phyloP scores from a whole-genome alignment of 192 early-diverging fungal species.

The Phlyctochytrium planicorne region DNA sequence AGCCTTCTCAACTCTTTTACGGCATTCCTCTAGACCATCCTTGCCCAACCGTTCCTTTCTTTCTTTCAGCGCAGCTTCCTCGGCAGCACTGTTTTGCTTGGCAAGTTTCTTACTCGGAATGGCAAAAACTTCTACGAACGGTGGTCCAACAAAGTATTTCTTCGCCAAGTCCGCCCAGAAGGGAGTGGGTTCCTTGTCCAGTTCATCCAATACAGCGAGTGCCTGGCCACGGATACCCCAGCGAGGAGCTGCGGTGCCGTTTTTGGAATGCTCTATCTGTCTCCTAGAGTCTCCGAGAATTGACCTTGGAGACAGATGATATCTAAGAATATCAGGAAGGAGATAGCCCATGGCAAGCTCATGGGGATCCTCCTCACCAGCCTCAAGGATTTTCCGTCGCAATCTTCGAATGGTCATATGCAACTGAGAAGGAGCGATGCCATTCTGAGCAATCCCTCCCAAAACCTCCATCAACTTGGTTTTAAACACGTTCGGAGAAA shows the following conservation, averaged over 20 bases:
- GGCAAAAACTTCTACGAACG: slow-evolving; percentile 58
- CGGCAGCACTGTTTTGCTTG: slow-evolving; percentile 41
- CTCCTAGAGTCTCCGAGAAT: too few species aligned
- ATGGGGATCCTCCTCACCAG: slow-evolving; percentile 65
- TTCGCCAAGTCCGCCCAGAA: slow-evolving; percentile 57
- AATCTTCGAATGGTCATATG: slow-evolving; percentile 29
- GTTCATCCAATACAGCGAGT: too few species aligned
- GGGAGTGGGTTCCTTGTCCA: too few species aligned
- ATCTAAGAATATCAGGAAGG: slow-evolving; percentile 48
- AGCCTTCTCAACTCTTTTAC: slow-evolving; percentile 31
- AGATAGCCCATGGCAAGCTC: slow-evolving; percentile 58
- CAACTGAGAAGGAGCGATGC: slow-evolving; percentile 19
- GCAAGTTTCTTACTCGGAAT: slow-evolving; percentile 54
- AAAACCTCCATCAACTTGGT: slow-evolving; percentile 29
- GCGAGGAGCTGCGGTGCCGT: too few species aligned
- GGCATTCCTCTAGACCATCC: slow-evolving; percentile 47
- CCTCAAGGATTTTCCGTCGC: slow-evolving; percentile 52
- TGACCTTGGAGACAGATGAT: too few species aligned
- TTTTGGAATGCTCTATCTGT: too few species aligned
- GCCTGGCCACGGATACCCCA: too few species aligned
- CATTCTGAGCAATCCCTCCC: slow-evolving; percentile 18
- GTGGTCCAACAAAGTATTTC: slow-evolving; percentile 56
- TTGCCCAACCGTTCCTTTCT: slow-evolving; percentile 40
- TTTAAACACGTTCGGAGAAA: slow-evolving; percentile 60
- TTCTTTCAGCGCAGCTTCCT: slow-evolving; percentile 35